Evolutionary conservation across 2,329 filamentous ascomycete species (phyloP).

Genomic region (Trichoderma semiorbis): DNA sequence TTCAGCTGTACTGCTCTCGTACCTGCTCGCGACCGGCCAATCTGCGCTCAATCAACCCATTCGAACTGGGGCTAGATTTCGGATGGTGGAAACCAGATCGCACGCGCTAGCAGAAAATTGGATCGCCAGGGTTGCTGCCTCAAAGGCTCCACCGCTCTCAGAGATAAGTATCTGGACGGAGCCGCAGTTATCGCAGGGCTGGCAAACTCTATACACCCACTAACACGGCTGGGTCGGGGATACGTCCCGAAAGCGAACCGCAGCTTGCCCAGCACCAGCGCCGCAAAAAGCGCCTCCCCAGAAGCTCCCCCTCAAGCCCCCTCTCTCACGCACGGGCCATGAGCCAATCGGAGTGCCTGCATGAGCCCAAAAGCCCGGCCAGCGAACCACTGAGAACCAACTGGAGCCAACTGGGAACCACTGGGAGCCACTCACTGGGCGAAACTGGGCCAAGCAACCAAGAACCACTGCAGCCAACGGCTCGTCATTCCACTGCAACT

Average conservation of each 20-base stretch:
- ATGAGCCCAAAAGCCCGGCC: background rate
- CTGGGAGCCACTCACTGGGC: too few relatives aligned
- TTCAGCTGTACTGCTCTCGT: too few relatives aligned
- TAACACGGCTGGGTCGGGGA: slow-evolving; percentile 4
- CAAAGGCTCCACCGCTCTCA: background rate
- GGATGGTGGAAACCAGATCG: slow-evolving; percentile 13
- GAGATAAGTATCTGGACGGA: background rate
- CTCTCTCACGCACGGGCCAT: slow-evolving; percentile 6
- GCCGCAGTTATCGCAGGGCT: background rate
- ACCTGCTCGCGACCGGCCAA: background rate
- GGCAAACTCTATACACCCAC: background rate
- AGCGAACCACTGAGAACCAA: background rate
- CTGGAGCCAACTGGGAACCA: too few relatives aligned
- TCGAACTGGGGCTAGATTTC: background rate
- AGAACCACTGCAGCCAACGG: too few relatives aligned
- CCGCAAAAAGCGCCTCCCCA: background rate
- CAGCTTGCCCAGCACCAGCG: background rate
- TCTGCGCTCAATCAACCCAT: background rate
- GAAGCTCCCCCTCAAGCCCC: background rate
- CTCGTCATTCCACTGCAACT: background rate
- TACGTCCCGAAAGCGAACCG: background rate
- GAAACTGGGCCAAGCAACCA: too few relatives aligned
- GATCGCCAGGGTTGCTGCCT: slow-evolving; percentile 13
- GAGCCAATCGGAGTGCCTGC: slow-evolving; percentile 12
- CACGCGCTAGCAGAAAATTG: slow-evolving; percentile 12